Conservation (phyloP, 441 rosid genomes). For the Breynia disticha region DNA sequence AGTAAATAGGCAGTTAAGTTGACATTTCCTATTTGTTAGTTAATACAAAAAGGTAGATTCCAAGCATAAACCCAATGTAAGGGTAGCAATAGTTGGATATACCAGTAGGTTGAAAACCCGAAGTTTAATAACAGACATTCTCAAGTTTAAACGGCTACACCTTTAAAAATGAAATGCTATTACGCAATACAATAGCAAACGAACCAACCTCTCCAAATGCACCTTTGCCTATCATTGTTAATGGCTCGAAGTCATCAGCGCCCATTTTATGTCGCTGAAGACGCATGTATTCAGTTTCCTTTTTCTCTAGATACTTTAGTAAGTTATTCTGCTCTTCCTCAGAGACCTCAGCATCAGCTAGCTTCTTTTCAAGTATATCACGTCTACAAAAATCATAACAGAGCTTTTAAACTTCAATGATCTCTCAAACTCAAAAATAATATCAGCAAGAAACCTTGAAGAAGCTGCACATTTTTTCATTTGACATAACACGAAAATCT, state of each 20-base stretch:
- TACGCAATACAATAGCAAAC: constrained; percentile 1
- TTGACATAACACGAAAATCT: too few relatives aligned
- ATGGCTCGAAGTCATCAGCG: too few relatives aligned
- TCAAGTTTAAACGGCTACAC: not conserved
- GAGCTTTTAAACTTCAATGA: too few relatives aligned
- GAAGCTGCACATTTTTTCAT: not conserved
- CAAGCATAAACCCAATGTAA: too few relatives aligned
- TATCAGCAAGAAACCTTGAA: not conserved
- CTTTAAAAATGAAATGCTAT: not conserved
- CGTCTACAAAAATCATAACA: constrained; percentile 41
- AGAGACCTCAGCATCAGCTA: constrained; percentile 85
- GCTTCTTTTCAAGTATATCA: constrained; percentile 69
- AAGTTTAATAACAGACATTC: too few relatives aligned
- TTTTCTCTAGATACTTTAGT: constrained; percentile 75
- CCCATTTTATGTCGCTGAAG: constrained; percentile 95
- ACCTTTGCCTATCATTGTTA: constrained; percentile 98
- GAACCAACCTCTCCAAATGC: constrained; percentile 84
- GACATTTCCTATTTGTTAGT: not conserved
- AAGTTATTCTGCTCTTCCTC: constrained; percentile 82
- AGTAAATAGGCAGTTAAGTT: not conserved
- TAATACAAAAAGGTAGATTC: not conserved
- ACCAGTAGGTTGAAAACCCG: too few relatives aligned
- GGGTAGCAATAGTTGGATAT: too few relatives aligned
- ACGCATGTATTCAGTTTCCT: constrained; percentile 95
- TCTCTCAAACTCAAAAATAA: constrained; percentile 2